Base-by-base conservation (phyloP, 2,329 filamentous ascomycete species). In the Fusarium pseudocircinatum region DNA sequence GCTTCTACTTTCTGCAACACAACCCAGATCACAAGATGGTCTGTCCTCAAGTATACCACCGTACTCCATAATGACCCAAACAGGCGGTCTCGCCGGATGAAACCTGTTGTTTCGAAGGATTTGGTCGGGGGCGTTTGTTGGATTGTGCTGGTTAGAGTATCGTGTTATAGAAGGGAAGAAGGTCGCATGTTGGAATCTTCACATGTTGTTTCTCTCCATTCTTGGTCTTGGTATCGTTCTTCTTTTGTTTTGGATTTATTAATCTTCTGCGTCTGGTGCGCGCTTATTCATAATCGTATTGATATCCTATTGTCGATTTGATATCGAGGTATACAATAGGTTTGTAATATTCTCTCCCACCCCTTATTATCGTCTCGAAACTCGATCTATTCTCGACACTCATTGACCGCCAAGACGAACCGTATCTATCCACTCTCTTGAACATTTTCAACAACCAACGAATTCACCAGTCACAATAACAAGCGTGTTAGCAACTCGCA, bases 1-100 rank as follows among this genome's bases (percentile, higher is more conserved):
- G 34, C 42, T 64, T 58, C 54, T 39, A 22, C n/a, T 40, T 56
- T 59, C 43, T 70, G 44, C 57, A 47, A 49, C 40, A 30, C 24
- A 22, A 28, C 59, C 32, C 65, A 52, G 69, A 47, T 44, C 69
- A 59, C 42, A 37, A 44, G 56, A 49, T 70, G 69, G 65, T 18
- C 70, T 43, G 58, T 46, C 30, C 61, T 60, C 13, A 15, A 18
- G 10, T 22, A 30, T 58, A 32, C 52, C 46, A 36, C 36, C 46
- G 52, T 58, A 13, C 20, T 24, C 30, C 12, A 43, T 22, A 14
- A 30, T 39, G 69, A 32, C 34, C 22, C 39, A 24, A 43, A 34
- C 37, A 44, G 47, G 47, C 44, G 40, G 52, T 53, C 42, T 65
- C 36, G 36, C 46, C 50, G 66, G 39, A 53, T 52, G 44, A 47